Evolutionary conservation across 2,329 filamentous ascomycete genomes (phyloP), one percentile per base, ranked within the genome.

Genomic region (Pyrenophora tritici-repentis): DNA sequence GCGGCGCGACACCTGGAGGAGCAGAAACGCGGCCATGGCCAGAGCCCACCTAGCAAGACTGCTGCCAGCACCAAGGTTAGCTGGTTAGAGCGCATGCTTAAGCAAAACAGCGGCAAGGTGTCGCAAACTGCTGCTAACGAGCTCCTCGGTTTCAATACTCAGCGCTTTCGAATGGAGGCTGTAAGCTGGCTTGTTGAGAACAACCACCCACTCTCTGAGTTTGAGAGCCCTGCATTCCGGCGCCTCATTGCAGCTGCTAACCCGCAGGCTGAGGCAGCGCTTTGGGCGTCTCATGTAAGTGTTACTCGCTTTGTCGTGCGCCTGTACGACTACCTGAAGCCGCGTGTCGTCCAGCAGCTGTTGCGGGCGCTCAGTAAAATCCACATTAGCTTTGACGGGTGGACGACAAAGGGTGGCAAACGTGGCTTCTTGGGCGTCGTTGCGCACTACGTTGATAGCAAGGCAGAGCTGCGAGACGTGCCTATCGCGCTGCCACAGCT

Each of bases 131-230:
- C 46, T 4, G 29, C 36, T 35, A 53, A 53, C 34, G 17, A 36
- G 20, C 17, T 53, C 8, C 16, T 33, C 17, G 32, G 34, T 40
- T 53, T 53, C 26, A 41, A 40, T 34, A 34, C 41, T 13, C 45
- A 53, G 44, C 9, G 26, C 33, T 53, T 53, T 16, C 22, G 41
- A 24, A 24, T 44, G 12, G 44, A 39, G 18, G 39, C 29, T 24
- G 40, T 53, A 24, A 22, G 16, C 2, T 48, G 40, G 50, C 44
- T 53, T 41, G 16, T 53, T 34, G 31, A 44, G 39, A 53, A 48
- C 29, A 48, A 53, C 31, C n/a, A n/a, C n/a, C n/a, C n/a, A n/a
- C n/a, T n/a, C n/a, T n/a, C n/a, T n/a, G n/a, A n/a, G n/a, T n/a
- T 53, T 29, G 40, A 53, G 22, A 22, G 39, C 13, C 39, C 26